Conservation (phyloP, 768 basidiomycete species). For the Termitomyces sp. region DNA sequence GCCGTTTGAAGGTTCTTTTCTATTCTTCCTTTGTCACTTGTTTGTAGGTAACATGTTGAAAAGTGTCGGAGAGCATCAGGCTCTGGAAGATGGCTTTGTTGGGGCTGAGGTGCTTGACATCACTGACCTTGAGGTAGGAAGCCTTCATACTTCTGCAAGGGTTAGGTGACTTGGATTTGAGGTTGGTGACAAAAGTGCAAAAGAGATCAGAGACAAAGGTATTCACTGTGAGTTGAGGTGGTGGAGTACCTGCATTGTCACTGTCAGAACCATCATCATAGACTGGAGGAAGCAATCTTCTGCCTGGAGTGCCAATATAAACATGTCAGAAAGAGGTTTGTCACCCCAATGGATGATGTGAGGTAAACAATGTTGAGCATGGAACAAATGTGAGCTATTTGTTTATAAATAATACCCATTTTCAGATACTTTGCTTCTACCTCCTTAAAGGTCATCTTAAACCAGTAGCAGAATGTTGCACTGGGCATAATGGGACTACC, state of each 20-base stretch:
- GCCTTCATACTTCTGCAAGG: background rate
- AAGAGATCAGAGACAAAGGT: background rate
- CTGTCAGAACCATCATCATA: background rate
- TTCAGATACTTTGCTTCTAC: background rate
- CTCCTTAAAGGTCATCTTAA: background rate
- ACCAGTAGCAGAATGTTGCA: background rate
- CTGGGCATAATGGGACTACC: background rate
- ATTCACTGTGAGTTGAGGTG: background rate
- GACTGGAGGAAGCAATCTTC: background rate
- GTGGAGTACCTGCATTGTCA: background rate
- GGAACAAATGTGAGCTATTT: background rate
- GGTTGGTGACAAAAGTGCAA: background rate
- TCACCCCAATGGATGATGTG: background rate
- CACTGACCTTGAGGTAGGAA: background rate
- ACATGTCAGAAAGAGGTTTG: background rate
- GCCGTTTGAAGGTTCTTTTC: too few relatives aligned
- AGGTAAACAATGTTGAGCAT: too few relatives aligned
- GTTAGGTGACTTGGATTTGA: conserved; percentile 2
- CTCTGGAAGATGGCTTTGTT: conserved; percentile 2
- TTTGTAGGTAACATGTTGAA: background rate
- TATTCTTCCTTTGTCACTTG: too few relatives aligned
- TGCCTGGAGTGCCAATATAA: background rate
- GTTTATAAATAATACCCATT: background rate
- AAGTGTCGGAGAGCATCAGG: background rate
- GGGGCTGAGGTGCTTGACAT: background rate